These are phyloP conservation scores for Colletotrichum filicis DNA, from an alignment of 2,329 filamentous ascomycete genomes.

Conservation along the genomic window DNA sequence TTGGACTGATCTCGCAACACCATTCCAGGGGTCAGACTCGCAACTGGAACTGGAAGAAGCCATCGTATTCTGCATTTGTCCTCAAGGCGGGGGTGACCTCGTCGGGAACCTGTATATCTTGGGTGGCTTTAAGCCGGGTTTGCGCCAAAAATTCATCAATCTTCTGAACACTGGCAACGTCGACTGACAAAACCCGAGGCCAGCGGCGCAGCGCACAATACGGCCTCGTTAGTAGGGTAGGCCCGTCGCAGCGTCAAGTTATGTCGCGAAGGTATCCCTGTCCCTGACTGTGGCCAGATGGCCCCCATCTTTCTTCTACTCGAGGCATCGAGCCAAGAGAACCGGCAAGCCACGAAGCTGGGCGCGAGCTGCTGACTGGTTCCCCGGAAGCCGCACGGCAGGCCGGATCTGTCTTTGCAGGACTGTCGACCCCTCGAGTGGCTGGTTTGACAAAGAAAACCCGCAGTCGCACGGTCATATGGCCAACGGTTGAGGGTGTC, in stretches of 20 bases:
- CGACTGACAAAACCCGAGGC: not conserved
- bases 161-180: not conserved
- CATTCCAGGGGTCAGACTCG: not conserved
- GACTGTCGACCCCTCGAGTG: not conserved
- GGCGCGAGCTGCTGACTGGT: not conserved
- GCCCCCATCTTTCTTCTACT: not conserved
- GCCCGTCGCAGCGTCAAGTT: not conserved
- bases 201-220: not conserved
- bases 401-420: not conserved
- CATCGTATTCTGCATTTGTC: not conserved
- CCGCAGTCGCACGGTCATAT: not conserved
- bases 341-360: not conserved
- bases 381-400: not conserved
- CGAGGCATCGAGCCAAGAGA: not conserved
- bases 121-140: not conserved
- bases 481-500: not conserved
- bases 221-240: not conserved
- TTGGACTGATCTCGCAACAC: not conserved
- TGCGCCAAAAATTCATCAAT: not conserved
- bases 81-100: not conserved
- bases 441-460: constrained; percentile 2
- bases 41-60: not conserved
- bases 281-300: not conserved
- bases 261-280: not conserved
- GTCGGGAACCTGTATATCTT: not conserved